Base-by-base conservation (phyloP, 257 asterid genomes). In the Rehmannia glutinosa region DNA sequence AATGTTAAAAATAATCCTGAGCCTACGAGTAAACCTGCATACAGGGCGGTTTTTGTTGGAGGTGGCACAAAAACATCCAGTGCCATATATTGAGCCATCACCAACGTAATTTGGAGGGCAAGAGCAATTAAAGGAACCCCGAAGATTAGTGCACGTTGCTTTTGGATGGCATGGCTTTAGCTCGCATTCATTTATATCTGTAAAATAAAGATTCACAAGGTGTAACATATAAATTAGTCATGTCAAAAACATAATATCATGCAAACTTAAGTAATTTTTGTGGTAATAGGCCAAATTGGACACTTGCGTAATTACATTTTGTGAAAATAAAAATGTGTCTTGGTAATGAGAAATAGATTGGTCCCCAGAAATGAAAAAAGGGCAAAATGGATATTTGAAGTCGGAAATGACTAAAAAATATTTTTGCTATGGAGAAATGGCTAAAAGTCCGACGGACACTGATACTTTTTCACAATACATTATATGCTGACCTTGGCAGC, bases 401-500 rank as follows among this genome's bases (percentile, higher is more conserved):
- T n/a, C n/a, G n/a, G n/a, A n/a, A n/a, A n/a, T n/a, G n/a, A n/a
- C n/a, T n/a, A n/a, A n/a, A n/a, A n/a, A n/a, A n/a, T n/a, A n/a
- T n/a, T n/a, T n/a, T n/a, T n/a, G n/a, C n/a, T n/a, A n/a, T n/a
- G n/a, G n/a, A n/a, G n/a, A n/a, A n/a, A n/a, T n/a, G n/a, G n/a
- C n/a, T n/a, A n/a, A n/a, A n/a, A n/a, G n/a, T n/a, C n/a, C n/a
- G n/a, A n/a, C n/a, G n/a, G n/a, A n/a, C n/a, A n/a, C n/a, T n/a
- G n/a, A n/a, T n/a, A n/a, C n/a, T n/a, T n/a, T n/a, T n/a, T n/a
- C n/a, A n/a, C n/a, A n/a, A n/a, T n/a, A n/a, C n/a, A n/a, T n/a
- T n/a, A n/a, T n/a, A n/a, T n/a, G n/a, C n/a, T n/a, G n/a, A 80
- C 82, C 82, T 77, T 50, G 66, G 60, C 85, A 80, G 49, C 85